phyloP scores from a whole-genome alignment of 345 rosid species.

The Populus nigra region DNA sequence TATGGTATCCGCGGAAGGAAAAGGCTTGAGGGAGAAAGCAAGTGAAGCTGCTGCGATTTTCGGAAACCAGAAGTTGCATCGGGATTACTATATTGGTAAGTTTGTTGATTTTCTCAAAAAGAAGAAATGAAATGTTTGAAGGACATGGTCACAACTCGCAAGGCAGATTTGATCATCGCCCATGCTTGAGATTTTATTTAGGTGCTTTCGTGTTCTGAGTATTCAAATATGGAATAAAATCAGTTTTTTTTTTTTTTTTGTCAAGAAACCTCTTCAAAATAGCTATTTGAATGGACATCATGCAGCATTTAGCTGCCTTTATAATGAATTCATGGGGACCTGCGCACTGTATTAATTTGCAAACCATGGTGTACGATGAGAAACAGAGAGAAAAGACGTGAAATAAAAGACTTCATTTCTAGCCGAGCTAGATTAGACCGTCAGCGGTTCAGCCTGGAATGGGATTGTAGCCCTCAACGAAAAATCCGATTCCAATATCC shows the following conservation, averaged over 20 bases:
- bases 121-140: background rate
- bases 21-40: background rate
- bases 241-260: too few species aligned
- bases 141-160: background rate
- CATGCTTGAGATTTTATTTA: background rate
- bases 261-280: background rate
- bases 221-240: background rate
- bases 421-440: too few species aligned
- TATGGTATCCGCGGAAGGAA: slow-evolving; percentile 23
- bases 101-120: slow-evolving; percentile 23
- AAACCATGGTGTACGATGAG: too few species aligned
- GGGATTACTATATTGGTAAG: slow-evolving; percentile 5
- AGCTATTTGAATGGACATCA: background rate
- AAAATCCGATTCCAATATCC: too few species aligned
- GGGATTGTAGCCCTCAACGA: too few species aligned
- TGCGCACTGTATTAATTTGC: too few species aligned
- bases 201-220: background rate
- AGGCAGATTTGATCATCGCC: background rate
- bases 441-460: too few species aligned
- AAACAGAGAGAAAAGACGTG: too few species aligned
- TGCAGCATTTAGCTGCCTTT: background rate
- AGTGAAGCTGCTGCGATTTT: slow-evolving; percentile 18
- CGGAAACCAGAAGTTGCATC: slow-evolving; percentile 18
- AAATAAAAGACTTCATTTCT: too few species aligned
- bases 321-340: too few species aligned